These are phyloP conservation scores for Penicillium soppii DNA, from an alignment of 495 filamentous ascomycete species.

Conservation along the genomic window DNA sequence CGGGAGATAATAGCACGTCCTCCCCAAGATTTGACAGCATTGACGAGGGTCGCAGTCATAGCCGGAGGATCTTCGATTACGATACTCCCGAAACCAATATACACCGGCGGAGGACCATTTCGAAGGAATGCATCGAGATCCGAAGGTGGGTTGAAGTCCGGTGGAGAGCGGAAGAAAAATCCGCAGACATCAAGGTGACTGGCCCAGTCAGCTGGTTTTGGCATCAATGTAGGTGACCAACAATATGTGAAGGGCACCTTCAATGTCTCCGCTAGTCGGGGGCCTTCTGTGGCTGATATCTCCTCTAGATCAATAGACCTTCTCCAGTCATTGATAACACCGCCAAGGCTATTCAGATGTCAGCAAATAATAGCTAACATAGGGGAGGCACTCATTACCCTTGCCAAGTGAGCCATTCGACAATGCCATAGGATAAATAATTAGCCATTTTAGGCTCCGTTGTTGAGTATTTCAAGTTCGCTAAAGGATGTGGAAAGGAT, in stretches of 20 bases:
- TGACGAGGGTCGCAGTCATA: conserved; percentile 49
- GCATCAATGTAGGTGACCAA: conserved; percentile 58
- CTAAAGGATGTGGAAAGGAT: conserved; percentile 54
- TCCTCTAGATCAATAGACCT: conserved; percentile 47
- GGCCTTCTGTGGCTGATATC: conserved; percentile 28
- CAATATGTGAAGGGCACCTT: conserved; percentile 59
- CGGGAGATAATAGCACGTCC: conserved; percentile 55
- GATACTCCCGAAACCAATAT: conserved; percentile 64
- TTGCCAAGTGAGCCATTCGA: conserved; percentile 64
- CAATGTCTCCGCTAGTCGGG: conserved; percentile 29
- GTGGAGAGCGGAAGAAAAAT: conserved; percentile 53
- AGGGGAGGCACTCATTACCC: conserved; percentile 30
- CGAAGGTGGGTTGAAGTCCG: conserved; percentile 44
- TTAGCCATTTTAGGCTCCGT: conserved; percentile 46
- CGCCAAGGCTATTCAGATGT: conserved; percentile 36
- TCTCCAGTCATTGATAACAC: conserved; percentile 53
- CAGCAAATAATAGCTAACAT: neutral
- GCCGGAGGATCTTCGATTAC: conserved; percentile 56
- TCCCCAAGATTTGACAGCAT: conserved; percentile 47
- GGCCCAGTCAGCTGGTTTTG: conserved; percentile 59
- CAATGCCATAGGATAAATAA: conserved; percentile 54
- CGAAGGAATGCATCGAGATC: conserved; percentile 51
- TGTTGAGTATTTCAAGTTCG: conserved; percentile 46
- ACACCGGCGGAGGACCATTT: conserved; percentile 53
- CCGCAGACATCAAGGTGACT: conserved; percentile 49